These are phyloP conservation scores for Gossypium anomalum DNA, from an alignment of 345 rosid genomes.

Conservation along the genomic window DNA sequence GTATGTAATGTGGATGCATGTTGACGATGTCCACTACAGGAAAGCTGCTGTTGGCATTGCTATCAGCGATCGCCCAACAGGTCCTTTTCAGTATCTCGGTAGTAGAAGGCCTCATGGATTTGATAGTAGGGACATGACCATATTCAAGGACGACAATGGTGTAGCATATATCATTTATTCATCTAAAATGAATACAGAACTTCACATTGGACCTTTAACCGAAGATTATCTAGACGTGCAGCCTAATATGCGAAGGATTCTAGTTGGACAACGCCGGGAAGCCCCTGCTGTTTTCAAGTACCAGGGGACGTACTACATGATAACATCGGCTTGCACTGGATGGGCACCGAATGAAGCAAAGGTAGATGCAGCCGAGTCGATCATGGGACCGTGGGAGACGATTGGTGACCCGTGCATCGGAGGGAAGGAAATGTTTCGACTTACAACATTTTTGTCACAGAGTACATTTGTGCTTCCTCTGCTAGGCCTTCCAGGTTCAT, in stretches of 20 bases:
- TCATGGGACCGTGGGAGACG: conserved; percentile 95
- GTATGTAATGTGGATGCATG: conserved; percentile 96
- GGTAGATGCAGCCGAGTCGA: conserved; percentile 73
- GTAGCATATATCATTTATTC: conserved; percentile 77
- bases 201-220: conserved; percentile 78
- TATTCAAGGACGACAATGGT: conserved; percentile 79
- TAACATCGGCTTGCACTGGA: conserved; percentile 85
- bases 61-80: conserved; percentile 60
- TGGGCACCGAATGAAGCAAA: conserved; percentile 98
- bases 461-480: conserved; percentile 79
- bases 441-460: conserved; percentile 81
- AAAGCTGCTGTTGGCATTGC: conserved; percentile 89
- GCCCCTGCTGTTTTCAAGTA: conserved; percentile 88
- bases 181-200: conserved; percentile 78
- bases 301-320: conserved; percentile 76
- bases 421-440: conserved; percentile 61
- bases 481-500: conserved; percentile 57
- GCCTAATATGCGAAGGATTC: conserved; percentile 44
- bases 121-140: conserved; percentile 91
- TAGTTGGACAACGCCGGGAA: conserved; percentile 73
- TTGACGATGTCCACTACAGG: conserved; percentile 83
- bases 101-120: conserved; percentile 81
- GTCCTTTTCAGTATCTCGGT: conserved; percentile 70
- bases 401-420: conserved; percentile 82
- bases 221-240: conserved; percentile 68